phyloP scores from a whole-genome alignment of 257 asterid species.

The Solanum habrochaites region DNA sequence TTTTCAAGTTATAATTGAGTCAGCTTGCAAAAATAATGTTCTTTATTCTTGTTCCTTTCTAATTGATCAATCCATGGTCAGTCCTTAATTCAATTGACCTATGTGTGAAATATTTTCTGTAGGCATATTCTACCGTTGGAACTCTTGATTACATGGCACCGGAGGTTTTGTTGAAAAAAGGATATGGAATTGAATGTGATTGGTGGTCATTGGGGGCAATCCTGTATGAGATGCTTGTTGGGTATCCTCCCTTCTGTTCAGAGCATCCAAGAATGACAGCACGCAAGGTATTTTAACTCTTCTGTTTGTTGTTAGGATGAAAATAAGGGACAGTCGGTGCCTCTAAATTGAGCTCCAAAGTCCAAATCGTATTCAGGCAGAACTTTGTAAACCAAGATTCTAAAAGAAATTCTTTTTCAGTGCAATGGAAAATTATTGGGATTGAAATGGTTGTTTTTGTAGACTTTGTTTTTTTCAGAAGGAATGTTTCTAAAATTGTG shows the following conservation, averaged over 20 bases:
- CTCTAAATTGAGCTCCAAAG: neutral
- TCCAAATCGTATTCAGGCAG: neutral
- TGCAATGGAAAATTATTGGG: neutral
- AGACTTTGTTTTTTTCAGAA: neutral
- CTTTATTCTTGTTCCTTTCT: neutral
- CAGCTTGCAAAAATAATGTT: neutral
- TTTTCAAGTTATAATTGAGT: neutral
- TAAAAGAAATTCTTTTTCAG: neutral
- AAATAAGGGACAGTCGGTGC: neutral
- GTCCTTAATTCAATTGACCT: neutral
- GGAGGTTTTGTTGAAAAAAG: conserved; percentile 81
- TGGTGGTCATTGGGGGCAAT: conserved; percentile 99
- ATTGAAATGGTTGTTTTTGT: neutral
- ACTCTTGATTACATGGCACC: conserved; percentile 99
- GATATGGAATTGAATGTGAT: conserved; percentile 98
- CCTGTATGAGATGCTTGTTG: conserved; percentile 85
- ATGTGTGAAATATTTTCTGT: conserved; percentile 3
- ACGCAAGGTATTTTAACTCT: conserved; percentile 60
- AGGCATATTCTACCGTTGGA: conserved; percentile 98
- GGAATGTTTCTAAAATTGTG: neutral
- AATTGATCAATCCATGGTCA: neutral
- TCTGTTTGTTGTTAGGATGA: neutral
- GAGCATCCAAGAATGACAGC: conserved; percentile 98
- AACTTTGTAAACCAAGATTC: neutral
- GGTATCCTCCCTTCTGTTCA: conserved; percentile 96